Base-by-base conservation (phyloP, 2,329 filamentous ascomycete genomes). In the Venturia effusa region DNA sequence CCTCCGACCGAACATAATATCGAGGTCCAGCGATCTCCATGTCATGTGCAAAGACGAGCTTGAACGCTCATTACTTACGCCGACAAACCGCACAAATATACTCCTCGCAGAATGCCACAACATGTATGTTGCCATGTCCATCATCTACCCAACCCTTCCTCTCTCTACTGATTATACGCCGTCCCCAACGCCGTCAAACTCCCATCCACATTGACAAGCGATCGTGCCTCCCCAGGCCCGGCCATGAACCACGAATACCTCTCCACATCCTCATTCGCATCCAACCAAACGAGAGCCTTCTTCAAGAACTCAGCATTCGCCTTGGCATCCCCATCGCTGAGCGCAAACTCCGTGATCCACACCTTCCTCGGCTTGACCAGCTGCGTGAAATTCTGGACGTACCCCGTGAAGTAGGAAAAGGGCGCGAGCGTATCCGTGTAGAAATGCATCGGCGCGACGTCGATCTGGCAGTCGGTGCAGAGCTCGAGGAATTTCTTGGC, bases 391-490 rank as follows among this genome's bases (percentile, higher is more conserved):
- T 61, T 32, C 5, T n/a, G 7, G n/a, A 41, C 32, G n/a, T 41
- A 63, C 15, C 13, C 30, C 4, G 4, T 22, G 34, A 55, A 63
- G 17, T 59, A 55, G 27, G 40, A n/a, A 24, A 62, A 62, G 22
- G 60, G 24, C 40, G 60, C 43, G 17, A 13, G 4, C 19, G 11
- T 6, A 6, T 32, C 45, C 11, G 45, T 48, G 37, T 63, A 63
- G 59, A 59, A 64, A 55, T 64, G 62, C 24, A 45, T 39, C 3
- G 34, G 54, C 5, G 61, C 57, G 24, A 64, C 41, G 30, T 64
- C 62, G 57, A 64, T 61, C 27, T 60, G 62, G 43, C 62, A 64
- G 4, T 39, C 62, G 22, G n/a, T 43, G 32, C 62, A 64, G 10
- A 19, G n/a, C 3, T 39, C 27, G 2, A 64, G 22, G 62, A 64